Evolutionary conservation across 257 asterid species (phyloP).

Genomic region (Cruciata laevipes): DNA sequence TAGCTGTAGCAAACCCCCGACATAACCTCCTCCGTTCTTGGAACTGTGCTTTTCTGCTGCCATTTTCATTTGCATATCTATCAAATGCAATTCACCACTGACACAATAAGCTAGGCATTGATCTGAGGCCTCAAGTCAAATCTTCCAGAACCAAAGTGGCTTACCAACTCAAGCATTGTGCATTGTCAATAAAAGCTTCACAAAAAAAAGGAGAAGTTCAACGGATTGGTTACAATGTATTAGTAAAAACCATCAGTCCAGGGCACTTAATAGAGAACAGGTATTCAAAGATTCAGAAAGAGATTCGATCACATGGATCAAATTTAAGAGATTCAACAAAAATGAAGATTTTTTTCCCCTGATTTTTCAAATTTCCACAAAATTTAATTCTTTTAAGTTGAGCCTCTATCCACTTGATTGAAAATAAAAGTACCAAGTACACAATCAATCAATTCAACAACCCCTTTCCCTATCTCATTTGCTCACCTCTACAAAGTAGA

Average conservation of each 20-base stretch:
- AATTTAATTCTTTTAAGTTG: not conserved
- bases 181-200: slow-evolving; percentile 9
- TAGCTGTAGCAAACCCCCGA: slow-evolving; percentile 80
- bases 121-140: slow-evolving; percentile 8
- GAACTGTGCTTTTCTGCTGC: slow-evolving; percentile 64
- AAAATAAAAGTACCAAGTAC: not conserved
- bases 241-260: not conserved
- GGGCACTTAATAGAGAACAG: not conserved
- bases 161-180: slow-evolving; percentile 1
- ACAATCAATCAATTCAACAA: not conserved
- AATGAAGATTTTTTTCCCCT: too few relatives aligned
- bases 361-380: too few relatives aligned
- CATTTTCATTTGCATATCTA: slow-evolving; percentile 26
- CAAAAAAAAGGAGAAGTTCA: not conserved
- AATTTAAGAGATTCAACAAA: not conserved
- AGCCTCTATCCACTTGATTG: not conserved
- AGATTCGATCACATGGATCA: not conserved
- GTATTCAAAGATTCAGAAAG: not conserved
- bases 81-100: slow-evolving; percentile 15
- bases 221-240: not conserved
- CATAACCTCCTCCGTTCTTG: slow-evolving; percentile 59
- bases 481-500: not conserved
- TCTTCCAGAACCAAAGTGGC: slow-evolving; percentile 25
- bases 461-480: not conserved
- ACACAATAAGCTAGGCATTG: slow-evolving; percentile 11